phyloP scores from a whole-genome alignment of 768 basidiomycete genomes.

The Lanmaoa pseudosensibilis region DNA sequence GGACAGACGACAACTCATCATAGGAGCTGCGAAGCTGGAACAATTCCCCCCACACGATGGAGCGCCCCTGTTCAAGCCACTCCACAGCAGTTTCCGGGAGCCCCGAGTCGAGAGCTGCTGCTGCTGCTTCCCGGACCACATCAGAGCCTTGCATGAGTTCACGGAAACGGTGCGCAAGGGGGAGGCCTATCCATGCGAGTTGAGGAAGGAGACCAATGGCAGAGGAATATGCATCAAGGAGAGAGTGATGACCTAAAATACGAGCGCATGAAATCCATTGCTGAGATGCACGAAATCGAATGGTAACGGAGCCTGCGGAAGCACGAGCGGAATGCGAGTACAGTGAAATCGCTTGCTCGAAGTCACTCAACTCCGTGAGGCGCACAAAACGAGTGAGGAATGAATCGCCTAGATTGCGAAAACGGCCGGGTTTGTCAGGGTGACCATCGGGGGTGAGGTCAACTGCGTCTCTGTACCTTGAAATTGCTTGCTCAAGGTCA shows the following conservation, averaged over 20 bases:
- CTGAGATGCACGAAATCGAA: constrained; percentile 8
- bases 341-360: neutral
- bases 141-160: constrained; percentile 7
- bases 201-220: constrained; percentile 25
- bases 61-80: constrained; percentile 20
- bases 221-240: constrained; percentile 21
- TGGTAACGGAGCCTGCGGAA: neutral
- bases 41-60: constrained; percentile 16
- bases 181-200: constrained; percentile 16
- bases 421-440: neutral
- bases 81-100: constrained; percentile 6
- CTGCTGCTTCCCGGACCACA: constrained; percentile 25
- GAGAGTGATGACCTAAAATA: constrained; percentile 1
- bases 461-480: neutral
- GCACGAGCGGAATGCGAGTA: constrained; percentile 7
- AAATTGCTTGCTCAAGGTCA: no score
- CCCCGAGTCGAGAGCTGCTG: constrained; percentile 18
- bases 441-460: constrained; percentile 1
- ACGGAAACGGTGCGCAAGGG: constrained; percentile 17
- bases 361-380: neutral
- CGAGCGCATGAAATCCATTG: constrained; percentile 5
- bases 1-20: neutral
- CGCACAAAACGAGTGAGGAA: no score
- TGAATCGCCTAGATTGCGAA: no score
- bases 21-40: constrained; percentile 14